Evolutionary conservation across 176 grass and related monocot genomes (phyloP).

Genomic region (Eleusine coracana): DNA sequence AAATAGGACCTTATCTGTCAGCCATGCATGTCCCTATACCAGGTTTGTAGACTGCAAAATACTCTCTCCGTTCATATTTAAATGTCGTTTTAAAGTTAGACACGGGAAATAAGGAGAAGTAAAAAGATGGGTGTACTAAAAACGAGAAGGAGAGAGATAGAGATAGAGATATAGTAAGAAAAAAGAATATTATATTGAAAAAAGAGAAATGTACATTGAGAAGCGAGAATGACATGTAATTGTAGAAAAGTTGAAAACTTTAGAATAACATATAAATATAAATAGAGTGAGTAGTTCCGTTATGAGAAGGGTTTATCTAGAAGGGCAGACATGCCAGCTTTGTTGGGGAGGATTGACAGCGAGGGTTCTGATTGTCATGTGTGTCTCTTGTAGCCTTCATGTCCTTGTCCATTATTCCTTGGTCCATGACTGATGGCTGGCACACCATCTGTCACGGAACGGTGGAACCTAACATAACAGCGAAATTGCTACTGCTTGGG

Average conservation of each 20-base stretch:
- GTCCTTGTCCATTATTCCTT: constrained; percentile 33
- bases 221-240: too few relatives aligned
- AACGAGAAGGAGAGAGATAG: too few relatives aligned
- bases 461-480: constrained; percentile 9
- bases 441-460: constrained; percentile 9
- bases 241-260: too few relatives aligned
- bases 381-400: constrained; percentile 8
- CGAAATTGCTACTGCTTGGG: not conserved
- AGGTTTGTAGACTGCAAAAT: not conserved
- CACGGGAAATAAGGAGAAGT: too few relatives aligned
- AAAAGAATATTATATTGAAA: too few relatives aligned
- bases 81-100: too few relatives aligned
- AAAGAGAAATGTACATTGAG: too few relatives aligned
- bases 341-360: constrained; percentile 35
- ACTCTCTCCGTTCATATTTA: too few relatives aligned
- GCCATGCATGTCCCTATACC: not conserved
- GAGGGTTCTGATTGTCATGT: constrained; percentile 19
- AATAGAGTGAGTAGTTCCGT: not conserved
- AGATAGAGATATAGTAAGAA: too few relatives aligned
- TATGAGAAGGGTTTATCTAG: constrained; percentile 6
- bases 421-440: not conserved
- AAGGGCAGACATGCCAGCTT: constrained; percentile 37
- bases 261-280: too few relatives aligned
- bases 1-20: too few relatives aligned
- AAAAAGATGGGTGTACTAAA: too few relatives aligned